phyloP scores from a whole-genome alignment of 2,329 filamentous ascomycete species.

The Microcyclospora tardicrescens region DNA sequence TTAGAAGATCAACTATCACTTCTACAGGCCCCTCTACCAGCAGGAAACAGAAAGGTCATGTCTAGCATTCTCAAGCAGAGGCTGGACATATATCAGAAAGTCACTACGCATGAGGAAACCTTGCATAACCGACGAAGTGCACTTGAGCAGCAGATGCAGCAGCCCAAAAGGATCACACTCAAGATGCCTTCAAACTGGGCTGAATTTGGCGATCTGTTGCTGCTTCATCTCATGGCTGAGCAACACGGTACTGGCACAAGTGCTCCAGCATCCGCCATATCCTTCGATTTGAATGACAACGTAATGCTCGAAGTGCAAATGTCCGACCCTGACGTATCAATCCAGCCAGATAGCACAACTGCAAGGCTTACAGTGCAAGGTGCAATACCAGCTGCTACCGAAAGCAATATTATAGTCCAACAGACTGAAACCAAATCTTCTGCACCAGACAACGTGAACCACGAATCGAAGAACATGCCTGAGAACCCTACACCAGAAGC shows the following conservation, averaged over 20 bases:
- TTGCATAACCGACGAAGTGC: conserved; percentile 4
- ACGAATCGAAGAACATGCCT: too few species aligned
- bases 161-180: conserved; percentile 11
- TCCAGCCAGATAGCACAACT: background rate
- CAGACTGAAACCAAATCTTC: conserved; percentile 20
- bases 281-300: conserved; percentile 12
- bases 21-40: conserved; percentile 37
- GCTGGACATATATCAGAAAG: conserved; percentile 41
- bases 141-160: background rate
- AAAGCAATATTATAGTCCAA: conserved; percentile 9
- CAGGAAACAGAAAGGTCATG: conserved; percentile 38
- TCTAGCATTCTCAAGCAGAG: conserved; percentile 40
- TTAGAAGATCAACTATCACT: conserved; percentile 45
- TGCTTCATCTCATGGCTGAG: conserved; percentile 17
- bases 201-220: conserved; percentile 19
- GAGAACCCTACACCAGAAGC: conserved; percentile 6
- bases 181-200: conserved; percentile 19
- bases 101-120: conserved; percentile 8
- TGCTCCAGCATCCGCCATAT: conserved; percentile 13
- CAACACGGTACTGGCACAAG: conserved; percentile 11
- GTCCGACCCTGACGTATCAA: conserved; percentile 3
- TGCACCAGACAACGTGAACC: conserved; percentile 9
- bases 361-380: background rate
- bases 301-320: background rate
- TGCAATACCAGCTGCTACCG: background rate